Conservation (phyloP, 1,139 yeast species). For the Candida tetrigidarum region DNA sequence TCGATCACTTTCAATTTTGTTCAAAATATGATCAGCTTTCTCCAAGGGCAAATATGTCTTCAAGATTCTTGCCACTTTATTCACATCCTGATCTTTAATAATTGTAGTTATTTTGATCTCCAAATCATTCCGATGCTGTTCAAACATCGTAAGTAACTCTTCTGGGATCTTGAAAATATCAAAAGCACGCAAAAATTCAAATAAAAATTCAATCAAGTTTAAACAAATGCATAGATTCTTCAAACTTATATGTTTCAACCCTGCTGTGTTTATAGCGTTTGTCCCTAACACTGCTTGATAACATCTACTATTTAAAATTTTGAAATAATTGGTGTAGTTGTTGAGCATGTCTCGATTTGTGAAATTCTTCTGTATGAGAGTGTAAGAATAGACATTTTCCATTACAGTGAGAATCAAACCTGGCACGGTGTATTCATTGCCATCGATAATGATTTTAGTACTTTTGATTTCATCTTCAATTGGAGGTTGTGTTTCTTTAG, state of each 20-base stretch:
- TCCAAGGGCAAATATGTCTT: not conserved
- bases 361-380: constrained; percentile 52
- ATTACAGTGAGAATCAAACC: constrained; percentile 39
- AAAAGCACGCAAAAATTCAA: constrained; percentile 27
- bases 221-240: constrained; percentile 73
- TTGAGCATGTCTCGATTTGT: constrained; percentile 34
- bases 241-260: constrained; percentile 60
- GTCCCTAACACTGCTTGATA: constrained; percentile 73
- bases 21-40: not conserved
- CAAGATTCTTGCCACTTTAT: constrained; percentile 4
- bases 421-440: constrained; percentile 48
- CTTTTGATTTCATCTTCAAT: constrained; percentile 6
- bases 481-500: constrained; percentile 9
- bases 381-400: constrained; percentile 48
- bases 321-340: constrained; percentile 47
- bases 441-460: constrained; percentile 40
- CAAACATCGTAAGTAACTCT: constrained; percentile 2
- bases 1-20: not conserved
- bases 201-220: constrained; percentile 54
- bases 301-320: constrained; percentile 57
- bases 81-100: constrained; percentile 4
- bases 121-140: constrained; percentile 3
- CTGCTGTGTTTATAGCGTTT: constrained; percentile 78
- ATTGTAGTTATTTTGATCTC: constrained; percentile 4
- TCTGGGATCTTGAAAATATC: not conserved